Evolutionary conservation across 192 early-diverging fungal species (phyloP).

Genomic region (Entomortierella beljakovae): DNA sequence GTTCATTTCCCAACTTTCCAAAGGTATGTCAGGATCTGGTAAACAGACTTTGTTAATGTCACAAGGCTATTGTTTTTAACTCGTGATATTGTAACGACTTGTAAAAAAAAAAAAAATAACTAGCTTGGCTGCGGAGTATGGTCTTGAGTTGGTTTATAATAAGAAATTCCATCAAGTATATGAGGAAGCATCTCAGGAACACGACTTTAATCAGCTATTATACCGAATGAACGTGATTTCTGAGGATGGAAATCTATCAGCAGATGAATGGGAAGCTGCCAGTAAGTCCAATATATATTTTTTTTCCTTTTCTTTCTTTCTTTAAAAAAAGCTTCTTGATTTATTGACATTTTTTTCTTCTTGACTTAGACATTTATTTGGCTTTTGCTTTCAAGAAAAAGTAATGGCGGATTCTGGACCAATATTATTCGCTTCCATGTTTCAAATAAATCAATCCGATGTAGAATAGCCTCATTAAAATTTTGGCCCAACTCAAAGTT

Average conservation of each 20-base stretch:
- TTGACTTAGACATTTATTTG: slow-evolving; percentile 66
- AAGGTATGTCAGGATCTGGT: too few relatives aligned
- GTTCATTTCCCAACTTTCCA: slow-evolving; percentile 88
- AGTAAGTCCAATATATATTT: slow-evolving; percentile 58
- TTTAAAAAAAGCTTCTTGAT: not conserved
- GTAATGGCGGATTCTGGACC: slow-evolving; percentile 9
- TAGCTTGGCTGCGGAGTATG: slow-evolving; percentile 86
- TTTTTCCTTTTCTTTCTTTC: not conserved
- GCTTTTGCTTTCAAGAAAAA: slow-evolving; percentile 80
- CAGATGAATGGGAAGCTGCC: slow-evolving; percentile 94
- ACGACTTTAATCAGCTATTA: slow-evolving; percentile 71
- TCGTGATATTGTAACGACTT: too few relatives aligned
- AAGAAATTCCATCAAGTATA: slow-evolving; percentile 90
- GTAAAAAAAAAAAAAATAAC: too few relatives aligned
- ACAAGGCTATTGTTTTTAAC: too few relatives aligned
- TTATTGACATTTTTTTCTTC: not conserved
- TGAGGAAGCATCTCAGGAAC: slow-evolving; percentile 64
- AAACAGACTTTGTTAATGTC: too few relatives aligned
- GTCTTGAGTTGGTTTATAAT: slow-evolving; percentile 79
- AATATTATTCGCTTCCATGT: slow-evolving; percentile 1
- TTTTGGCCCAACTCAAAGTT: too few relatives aligned
- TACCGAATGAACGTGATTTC: slow-evolving; percentile 88
- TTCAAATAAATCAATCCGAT: not conserved
- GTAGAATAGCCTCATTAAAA: not conserved
- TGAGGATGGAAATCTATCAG: slow-evolving; percentile 69